Evolutionary conservation across 2,329 filamentous ascomycete genomes (phyloP).

Genomic region (Zymoseptoria tritici): DNA sequence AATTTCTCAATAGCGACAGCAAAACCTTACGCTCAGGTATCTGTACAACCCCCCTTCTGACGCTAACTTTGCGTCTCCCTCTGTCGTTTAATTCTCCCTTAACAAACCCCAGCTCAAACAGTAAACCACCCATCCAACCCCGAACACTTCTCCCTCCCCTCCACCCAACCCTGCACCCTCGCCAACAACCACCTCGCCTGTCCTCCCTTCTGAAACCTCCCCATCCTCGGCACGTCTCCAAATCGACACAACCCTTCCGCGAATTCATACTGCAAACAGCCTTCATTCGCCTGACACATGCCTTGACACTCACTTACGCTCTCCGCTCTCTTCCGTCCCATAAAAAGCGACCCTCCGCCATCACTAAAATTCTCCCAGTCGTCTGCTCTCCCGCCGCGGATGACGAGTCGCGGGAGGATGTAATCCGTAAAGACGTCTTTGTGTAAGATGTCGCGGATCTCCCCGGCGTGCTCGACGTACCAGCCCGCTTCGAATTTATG

Average conservation of each 20-base stretch:
- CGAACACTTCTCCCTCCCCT: constrained; percentile 5
- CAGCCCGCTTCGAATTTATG: constrained; percentile 26
- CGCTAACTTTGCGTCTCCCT: no score
- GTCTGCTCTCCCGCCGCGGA: constrained; percentile 10
- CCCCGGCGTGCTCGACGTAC: constrained; percentile 7
- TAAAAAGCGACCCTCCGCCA: background rate
- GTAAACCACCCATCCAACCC: constrained; percentile 6
- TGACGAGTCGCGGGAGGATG: constrained; percentile 19
- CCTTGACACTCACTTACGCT: constrained; percentile 8
- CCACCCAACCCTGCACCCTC: constrained; percentile 7
- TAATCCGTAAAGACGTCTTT: constrained; percentile 21
- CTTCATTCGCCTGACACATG: constrained; percentile 6
- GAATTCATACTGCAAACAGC: constrained; percentile 14
- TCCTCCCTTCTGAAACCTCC: constrained; percentile 6
- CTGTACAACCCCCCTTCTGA: no score
- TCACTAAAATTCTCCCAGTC: constrained; percentile 26
- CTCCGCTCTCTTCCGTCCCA: background rate
- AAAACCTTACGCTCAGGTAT: no score
- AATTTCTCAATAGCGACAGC: no score
- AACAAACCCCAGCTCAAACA: background rate
- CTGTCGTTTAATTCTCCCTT: no score
- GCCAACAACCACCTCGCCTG: constrained; percentile 14
- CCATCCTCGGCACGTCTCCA: constrained; percentile 9
- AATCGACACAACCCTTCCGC: constrained; percentile 9
- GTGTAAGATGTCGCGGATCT: constrained; percentile 11